Evolutionary conservation across 2,329 filamentous ascomycete species (phyloP).

Genomic region (Clonostachys sp.): DNA sequence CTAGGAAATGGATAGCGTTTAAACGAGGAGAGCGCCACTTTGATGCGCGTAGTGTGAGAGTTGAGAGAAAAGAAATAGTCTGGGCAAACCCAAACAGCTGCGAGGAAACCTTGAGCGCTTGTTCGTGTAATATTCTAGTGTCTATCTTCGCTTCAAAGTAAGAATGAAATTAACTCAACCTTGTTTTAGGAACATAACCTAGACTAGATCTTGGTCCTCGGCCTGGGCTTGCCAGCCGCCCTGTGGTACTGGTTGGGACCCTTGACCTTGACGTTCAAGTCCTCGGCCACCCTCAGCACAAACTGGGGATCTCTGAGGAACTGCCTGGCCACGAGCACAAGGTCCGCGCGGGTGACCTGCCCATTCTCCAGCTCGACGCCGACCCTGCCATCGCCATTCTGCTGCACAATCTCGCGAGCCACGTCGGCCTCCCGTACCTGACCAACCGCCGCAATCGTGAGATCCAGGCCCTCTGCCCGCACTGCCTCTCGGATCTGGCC

Average conservation of each 20-base stretch:
- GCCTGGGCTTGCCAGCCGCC: constrained; percentile 16
- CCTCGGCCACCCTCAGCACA: constrained; percentile 67
- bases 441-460: constrained; percentile 73
- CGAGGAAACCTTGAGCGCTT: too few relatives aligned
- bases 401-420: constrained; percentile 55
- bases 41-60: too few relatives aligned
- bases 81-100: too few relatives aligned
- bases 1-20: too few relatives aligned
- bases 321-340: constrained; percentile 69
- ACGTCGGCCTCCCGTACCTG: constrained; percentile 65
- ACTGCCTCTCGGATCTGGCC: constrained; percentile 66
- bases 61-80: too few relatives aligned
- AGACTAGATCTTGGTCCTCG: neutral
- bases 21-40: too few relatives aligned
- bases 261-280: constrained; percentile 65
- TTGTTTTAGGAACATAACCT: too few relatives aligned
- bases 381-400: constrained; percentile 23
- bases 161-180: too few relatives aligned
- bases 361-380: constrained; percentile 34
- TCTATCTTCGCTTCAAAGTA: too few relatives aligned
- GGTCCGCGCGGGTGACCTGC: constrained; percentile 49
- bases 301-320: constrained; percentile 81
- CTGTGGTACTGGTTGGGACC: constrained; percentile 64
- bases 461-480: constrained; percentile 33
- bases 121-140: too few relatives aligned